phyloP scores from a whole-genome alignment of 2,329 filamentous ascomycete species.

The Juglanconis sp. region DNA sequence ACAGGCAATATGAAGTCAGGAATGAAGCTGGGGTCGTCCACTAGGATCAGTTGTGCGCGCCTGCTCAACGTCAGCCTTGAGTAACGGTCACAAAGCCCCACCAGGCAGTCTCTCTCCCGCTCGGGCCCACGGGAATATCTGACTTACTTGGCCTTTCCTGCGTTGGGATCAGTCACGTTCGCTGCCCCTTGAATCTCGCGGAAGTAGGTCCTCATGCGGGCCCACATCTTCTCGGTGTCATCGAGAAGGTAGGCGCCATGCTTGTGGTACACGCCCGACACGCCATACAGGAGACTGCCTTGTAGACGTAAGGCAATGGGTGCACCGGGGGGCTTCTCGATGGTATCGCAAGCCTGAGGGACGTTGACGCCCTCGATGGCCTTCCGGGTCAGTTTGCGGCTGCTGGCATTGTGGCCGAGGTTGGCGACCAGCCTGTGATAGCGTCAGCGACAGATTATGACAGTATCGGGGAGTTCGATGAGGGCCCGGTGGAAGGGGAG shows the following conservation, averaged over 20 bases:
- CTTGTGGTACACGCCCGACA: constrained; percentile 80
- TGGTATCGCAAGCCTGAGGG: constrained; percentile 81
- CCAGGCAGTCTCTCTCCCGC: background rate
- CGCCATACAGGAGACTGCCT: constrained; percentile 80
- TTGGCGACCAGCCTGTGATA: constrained; percentile 80
- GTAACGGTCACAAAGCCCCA: background rate
- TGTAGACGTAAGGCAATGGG: constrained; percentile 89
- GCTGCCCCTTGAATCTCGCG: constrained; percentile 42
- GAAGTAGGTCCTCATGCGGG: constrained; percentile 68
- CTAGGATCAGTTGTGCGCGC: constrained; percentile 70
- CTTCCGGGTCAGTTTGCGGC: constrained; percentile 76
- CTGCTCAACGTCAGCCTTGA: constrained; percentile 40
- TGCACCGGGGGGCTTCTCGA: constrained; percentile 70
- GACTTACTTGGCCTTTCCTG: constrained; percentile 68
- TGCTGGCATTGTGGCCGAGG: constrained; percentile 67
- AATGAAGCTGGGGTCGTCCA: constrained; percentile 80
- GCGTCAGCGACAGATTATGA: background rate
- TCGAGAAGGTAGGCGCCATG: constrained; percentile 83
- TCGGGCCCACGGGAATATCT: background rate
- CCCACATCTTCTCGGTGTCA: constrained; percentile 73
- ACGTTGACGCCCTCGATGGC: constrained; percentile 87
- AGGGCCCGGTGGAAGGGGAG: background rate
- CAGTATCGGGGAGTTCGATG: background rate
- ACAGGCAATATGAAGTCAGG: constrained; percentile 61
- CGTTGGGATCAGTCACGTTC: constrained; percentile 65